Evolutionary conservation across 495 filamentous ascomycete genomes (phyloP), one percentile per base, ranked within the genome.

Genomic region (Annulohypoxylon stygium): DNA sequence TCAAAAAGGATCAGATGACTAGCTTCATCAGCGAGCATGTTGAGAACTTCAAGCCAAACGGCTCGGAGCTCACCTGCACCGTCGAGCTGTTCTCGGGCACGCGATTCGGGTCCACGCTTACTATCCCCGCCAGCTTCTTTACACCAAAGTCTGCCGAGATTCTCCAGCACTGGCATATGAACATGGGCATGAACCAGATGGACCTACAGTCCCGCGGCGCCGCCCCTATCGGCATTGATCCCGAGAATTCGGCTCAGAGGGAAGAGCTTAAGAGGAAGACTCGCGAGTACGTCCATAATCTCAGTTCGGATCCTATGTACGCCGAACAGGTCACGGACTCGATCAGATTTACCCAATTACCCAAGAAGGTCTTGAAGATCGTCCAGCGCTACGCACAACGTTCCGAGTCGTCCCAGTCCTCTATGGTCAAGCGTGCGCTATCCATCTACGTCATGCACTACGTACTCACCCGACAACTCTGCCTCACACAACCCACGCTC

Each of bases 391-490:
- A 81, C 64, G 76, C 76, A 30, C 59, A 76, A 11, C 69, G 77
- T 2, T 78, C 79, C 11, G 78, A 81, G 39, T 41, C 71, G 14
- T 36, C 67, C 2, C 59, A 80, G 67, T 73, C 73, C 7, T 36
- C 79, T 18, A 82, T 88, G 71, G 81, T 86, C 41, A 78, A 77
- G 58, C 75, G 81, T 20, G 86, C 82, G 45, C 74, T 88, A 51
- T 79, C 78, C 37, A 82, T 88, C 34, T 84, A 86, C 70, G 82
- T 83, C 33, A 83, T 84, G 76, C 85, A 87, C 68, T 86, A 86
- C 74, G 82, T 86, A 60, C 82, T 88, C 78, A 82, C 81, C 11
- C 78, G 79, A 6, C 81, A 86, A 58, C 78, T 86, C 37, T 86
- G 83, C 59, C 75, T 88, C 14, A 83, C 84, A 9, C 65, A 71